Evolutionary conservation across 495 filamentous ascomycete species (phyloP).

Genomic region (Aspergillus bridgeri): DNA sequence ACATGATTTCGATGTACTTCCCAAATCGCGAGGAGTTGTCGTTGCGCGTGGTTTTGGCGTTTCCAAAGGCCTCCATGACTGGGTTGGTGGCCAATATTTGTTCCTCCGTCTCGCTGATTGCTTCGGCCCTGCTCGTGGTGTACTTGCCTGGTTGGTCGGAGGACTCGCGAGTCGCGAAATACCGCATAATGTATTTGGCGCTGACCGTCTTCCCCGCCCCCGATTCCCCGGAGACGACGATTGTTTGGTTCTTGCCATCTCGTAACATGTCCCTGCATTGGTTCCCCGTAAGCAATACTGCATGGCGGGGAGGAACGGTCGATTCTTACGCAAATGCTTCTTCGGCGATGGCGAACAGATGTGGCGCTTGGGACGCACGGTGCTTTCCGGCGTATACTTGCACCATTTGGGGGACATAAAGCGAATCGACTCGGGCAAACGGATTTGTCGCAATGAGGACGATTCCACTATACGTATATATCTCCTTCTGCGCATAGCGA

Average conservation of each 20-base stretch:
- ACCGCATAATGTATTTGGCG: constrained; percentile 99
- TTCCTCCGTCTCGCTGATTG: constrained; percentile 98
- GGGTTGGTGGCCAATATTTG: constrained; percentile 98
- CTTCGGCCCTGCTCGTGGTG: constrained; percentile 71
- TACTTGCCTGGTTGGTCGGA: constrained; percentile 82
- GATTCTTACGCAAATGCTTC: constrained; percentile 89
- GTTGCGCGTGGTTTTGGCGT: constrained; percentile 97
- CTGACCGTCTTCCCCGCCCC: constrained; percentile 99
- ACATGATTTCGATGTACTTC: constrained; percentile 99
- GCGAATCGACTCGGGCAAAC: constrained; percentile 93
- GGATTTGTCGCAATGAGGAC: constrained; percentile 98
- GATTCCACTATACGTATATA: constrained; percentile 99
- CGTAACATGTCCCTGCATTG: constrained; percentile 85
- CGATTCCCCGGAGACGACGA: constrained; percentile 97
- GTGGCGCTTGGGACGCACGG: constrained; percentile 90
- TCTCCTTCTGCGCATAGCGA: constrained; percentile 97
- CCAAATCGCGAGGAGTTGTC: constrained; percentile 99
- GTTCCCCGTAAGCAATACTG: constrained; percentile 5
- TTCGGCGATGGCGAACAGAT: constrained; percentile 98
- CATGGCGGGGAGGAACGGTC: constrained; percentile 3
- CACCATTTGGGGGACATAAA: constrained; percentile 99
- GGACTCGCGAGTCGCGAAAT: constrained; percentile 96
- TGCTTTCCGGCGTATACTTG: constrained; percentile 98
- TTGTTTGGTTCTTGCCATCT: constrained; percentile 93
- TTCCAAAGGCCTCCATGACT: constrained; percentile 99